phyloP scores from a whole-genome alignment of 805 yeast species.

The Candida awuae region DNA sequence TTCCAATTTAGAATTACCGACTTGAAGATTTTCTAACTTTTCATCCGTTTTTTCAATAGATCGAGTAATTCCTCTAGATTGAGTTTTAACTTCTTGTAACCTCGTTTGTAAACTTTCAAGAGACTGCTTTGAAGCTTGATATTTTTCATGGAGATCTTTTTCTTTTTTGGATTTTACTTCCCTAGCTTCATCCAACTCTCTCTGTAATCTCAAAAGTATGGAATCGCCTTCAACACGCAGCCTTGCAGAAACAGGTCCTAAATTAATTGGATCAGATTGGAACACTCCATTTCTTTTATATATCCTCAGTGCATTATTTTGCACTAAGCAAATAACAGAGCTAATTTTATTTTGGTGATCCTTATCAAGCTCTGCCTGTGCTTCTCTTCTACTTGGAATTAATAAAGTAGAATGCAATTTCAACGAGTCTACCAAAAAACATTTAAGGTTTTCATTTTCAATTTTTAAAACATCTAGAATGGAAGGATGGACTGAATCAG shows the following conservation, averaged over 20 bases:
- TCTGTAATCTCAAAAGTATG: constrained; percentile 11
- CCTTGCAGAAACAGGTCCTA: constrained; percentile 16
- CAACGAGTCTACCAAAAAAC: constrained; percentile 55
- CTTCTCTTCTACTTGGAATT: constrained; percentile 42
- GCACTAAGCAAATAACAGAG: constrained; percentile 23
- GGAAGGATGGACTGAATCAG: constrained; percentile 35
- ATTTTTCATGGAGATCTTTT: constrained; percentile 1
- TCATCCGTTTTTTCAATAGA: constrained; percentile 30
- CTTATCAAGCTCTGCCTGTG: constrained; percentile 35
- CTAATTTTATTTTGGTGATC: constrained; percentile 23
- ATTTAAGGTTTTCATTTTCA: constrained; percentile 45
- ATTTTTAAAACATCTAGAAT: constrained; percentile 56
- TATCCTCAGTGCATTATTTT: constrained; percentile 18
- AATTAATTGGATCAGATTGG: constrained; percentile 26
- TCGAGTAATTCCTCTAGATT: constrained; percentile 11
- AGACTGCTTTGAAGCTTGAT: constrained; percentile 17
- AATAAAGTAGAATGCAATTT: constrained; percentile 53
- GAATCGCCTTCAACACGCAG: constrained; percentile 22
- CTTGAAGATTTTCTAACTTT: constrained; percentile 38
- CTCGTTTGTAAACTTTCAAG: constrained; percentile 8
- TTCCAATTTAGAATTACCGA: constrained; percentile 32
- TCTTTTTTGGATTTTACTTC: constrained; percentile 6
- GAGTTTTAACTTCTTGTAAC: constrained; percentile 4
- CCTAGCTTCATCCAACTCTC: constrained; percentile 8
- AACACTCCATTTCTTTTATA: constrained; percentile 22